Conservation (phyloP, 176 grass and related monocot species). For the Leersia perrieri region DNA sequence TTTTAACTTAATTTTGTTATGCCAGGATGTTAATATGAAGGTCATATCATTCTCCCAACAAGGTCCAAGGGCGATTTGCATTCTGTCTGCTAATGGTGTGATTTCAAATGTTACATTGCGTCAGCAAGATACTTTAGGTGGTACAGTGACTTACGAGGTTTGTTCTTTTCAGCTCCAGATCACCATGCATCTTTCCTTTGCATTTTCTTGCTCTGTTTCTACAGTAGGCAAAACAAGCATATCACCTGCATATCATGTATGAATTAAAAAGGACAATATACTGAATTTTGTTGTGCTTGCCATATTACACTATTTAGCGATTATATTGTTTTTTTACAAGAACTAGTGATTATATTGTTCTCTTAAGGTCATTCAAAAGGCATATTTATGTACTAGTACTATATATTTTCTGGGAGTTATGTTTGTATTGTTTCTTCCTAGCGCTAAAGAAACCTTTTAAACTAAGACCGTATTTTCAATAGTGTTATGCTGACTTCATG, state of each 20-base stretch:
- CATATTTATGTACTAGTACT: background rate
- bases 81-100: conserved; percentile 74
- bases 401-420: background rate
- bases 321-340: background rate
- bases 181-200: background rate
- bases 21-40: conserved; percentile 83
- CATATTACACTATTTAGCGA: background rate
- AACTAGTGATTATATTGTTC: background rate
- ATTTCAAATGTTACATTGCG: conserved; percentile 81
- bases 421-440: background rate
- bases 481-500: background rate
- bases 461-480: background rate
- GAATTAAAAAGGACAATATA: background rate
- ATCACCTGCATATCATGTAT: background rate
- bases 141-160: conserved; percentile 81
- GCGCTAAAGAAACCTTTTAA: background rate
- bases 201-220: background rate
- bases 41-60: conserved; percentile 89
- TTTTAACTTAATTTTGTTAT: conserved; percentile 4
- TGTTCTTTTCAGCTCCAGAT: background rate
- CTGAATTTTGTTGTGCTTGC: background rate
- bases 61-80: conserved; percentile 74
- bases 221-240: background rate
- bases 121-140: conserved; percentile 70
- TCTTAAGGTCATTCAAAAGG: background rate